phyloP scores from a whole-genome alignment of 225 moss, liverwort and hornwort species.

The Physcomitrellopsis africana region DNA sequence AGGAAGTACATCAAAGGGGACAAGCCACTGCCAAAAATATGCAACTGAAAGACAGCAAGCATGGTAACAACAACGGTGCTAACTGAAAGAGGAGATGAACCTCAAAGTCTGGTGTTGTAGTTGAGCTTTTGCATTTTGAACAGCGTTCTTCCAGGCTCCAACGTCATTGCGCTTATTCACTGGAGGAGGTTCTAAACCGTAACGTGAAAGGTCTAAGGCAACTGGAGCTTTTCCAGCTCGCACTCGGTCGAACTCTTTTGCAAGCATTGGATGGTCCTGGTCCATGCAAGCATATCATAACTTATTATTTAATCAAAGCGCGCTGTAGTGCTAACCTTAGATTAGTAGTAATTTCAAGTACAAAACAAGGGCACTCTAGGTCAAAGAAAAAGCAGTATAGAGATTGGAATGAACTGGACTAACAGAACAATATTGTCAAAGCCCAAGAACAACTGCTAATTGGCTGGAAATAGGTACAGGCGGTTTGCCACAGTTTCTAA shows the following conservation, averaged over 20 bases:
- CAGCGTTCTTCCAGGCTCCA: slow-evolving; percentile 85
- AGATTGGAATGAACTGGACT: too few species aligned
- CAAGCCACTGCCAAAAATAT: not conserved
- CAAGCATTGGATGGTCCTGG: slow-evolving; percentile 89
- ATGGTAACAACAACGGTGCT: not conserved
- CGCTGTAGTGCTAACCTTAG: not conserved
- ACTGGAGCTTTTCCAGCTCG: slow-evolving; percentile 86
- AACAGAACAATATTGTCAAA: too few species aligned
- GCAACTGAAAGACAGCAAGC: not conserved
- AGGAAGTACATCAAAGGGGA: not conserved
- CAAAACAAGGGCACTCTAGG: not conserved
- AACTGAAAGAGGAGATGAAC: slow-evolving; percentile 26
- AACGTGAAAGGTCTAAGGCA: slow-evolving; percentile 80
- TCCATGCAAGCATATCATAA: slow-evolving; percentile 2
- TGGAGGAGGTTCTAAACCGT: slow-evolving; percentile 83
- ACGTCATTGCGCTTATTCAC: slow-evolving; percentile 73
- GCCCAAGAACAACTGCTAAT: too few species aligned
- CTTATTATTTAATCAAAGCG: not conserved
- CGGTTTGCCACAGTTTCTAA: not conserved
- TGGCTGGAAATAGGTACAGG: not conserved
- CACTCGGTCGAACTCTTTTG: slow-evolving; percentile 88
- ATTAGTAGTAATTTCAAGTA: not conserved
- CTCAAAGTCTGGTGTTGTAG: slow-evolving; percentile 93
- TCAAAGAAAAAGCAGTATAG: not conserved
- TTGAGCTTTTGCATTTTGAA: slow-evolving; percentile 84